Percentiles rank a stretch among this genome's conserved stretches.
Evolutionary conservation across 345 rosid species (phyloP).

Genomic region (Eucalyptus erythrocorys): DNA sequence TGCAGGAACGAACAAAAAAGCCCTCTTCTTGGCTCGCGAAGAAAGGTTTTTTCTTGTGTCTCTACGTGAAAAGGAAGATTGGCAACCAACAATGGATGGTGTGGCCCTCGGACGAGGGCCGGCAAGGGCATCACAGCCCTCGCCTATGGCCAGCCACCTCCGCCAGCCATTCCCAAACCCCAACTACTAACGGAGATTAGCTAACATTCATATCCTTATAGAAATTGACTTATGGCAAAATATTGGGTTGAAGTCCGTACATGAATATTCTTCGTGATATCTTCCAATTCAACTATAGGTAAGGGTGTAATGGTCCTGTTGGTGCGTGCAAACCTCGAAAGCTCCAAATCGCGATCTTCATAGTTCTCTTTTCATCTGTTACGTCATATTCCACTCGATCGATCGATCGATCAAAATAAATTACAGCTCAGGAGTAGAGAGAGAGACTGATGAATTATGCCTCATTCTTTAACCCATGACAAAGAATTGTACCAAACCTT

Average conservation of each 20-base stretch:
- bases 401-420: neutral
- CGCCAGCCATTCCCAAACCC: neutral
- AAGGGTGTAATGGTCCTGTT: neutral
- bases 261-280: neutral
- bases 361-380: neutral
- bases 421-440: neutral
- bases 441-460: neutral
- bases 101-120: too few species aligned
- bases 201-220: neutral
- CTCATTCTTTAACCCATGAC: neutral
- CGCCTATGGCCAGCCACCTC: neutral
- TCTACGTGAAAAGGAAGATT: neutral
- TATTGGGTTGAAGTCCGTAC: neutral
- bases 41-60: neutral
- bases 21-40: neutral
- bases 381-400: neutral
- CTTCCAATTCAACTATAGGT: neutral
- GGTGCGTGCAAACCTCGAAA: neutral
- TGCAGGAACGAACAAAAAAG: neutral
- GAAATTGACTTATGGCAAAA: neutral
- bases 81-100: neutral
- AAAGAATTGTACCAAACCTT: neutral
- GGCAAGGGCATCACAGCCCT: neutral
- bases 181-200: neutral
- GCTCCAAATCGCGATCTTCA: neutral